phyloP scores from a whole-genome alignment of 1,284 basidiomycete genomes.

The Erythrobasidium hasegawianum region DNA sequence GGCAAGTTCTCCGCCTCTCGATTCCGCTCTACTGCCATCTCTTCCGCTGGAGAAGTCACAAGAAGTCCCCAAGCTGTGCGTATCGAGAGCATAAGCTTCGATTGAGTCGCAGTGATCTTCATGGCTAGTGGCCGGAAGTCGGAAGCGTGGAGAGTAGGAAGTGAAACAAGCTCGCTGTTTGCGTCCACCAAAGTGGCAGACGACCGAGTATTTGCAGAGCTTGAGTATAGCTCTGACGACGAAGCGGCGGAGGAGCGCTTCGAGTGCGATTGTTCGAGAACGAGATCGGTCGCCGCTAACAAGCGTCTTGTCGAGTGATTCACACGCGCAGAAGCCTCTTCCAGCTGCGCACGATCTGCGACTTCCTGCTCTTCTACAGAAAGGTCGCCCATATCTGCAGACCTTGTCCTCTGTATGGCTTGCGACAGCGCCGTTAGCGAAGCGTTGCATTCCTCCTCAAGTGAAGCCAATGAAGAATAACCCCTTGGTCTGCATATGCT shows the following conservation, averaged over 20 bases:
- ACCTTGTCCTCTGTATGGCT: conserved; percentile 7
- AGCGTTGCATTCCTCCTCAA: conserved; percentile 9
- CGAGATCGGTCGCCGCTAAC: conserved; percentile 18
- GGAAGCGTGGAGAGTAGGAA: conserved; percentile 8
- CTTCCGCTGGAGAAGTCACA: conserved; percentile 41
- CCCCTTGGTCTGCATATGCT: background rate
- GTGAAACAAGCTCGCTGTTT: background rate
- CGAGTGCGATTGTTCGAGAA: conserved; percentile 22
- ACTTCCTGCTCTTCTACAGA: conserved; percentile 7
- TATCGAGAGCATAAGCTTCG: conserved; percentile 52
- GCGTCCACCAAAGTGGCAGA: background rate
- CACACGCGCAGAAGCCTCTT: conserved; percentile 3
- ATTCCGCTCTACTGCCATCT: conserved; percentile 30
- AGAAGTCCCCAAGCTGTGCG: conserved; percentile 49
- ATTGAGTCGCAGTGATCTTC: conserved; percentile 53
- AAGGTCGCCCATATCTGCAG: background rate
- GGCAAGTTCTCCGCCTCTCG: conserved; percentile 13
- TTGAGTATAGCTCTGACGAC: background rate
- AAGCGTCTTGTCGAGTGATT: conserved; percentile 20
- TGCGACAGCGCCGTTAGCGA: conserved; percentile 8
- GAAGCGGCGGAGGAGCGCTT: background rate
- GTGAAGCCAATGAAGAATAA: background rate
- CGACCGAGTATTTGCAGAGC: background rate
- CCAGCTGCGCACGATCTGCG: conserved; percentile 1
- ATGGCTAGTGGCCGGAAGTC: conserved; percentile 50